Evolutionary conservation across 1,139 yeast genomes (phyloP).

Genomic region (Yamadazyma mexicana): DNA sequence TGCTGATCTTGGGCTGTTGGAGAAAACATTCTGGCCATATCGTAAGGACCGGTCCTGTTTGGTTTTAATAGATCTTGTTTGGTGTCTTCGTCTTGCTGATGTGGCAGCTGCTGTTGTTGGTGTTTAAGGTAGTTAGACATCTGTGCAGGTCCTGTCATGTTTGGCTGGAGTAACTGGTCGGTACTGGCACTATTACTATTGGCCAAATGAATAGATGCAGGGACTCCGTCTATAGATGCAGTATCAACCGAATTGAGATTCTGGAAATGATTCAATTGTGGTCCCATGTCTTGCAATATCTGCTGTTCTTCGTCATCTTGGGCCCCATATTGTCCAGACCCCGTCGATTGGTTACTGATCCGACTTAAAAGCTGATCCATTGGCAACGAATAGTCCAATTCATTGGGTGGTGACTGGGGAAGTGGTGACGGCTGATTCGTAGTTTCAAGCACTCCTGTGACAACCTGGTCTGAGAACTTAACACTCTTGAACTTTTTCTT

Average conservation of each 20-base stretch:
- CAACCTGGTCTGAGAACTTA: conserved; percentile 67
- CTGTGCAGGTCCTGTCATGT: conserved; percentile 60
- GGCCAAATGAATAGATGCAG: conserved; percentile 46
- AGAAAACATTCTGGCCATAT: conserved; percentile 18
- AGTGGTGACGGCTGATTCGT: conserved; percentile 15
- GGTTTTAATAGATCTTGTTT: conserved; percentile 25
- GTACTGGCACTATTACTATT: conserved; percentile 51
- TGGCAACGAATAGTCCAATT: conserved; percentile 61
- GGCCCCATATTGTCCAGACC: conserved; percentile 17
- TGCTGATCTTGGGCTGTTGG: conserved; percentile 7
- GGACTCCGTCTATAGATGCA: conserved; percentile 59
- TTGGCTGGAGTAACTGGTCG: conserved; percentile 43
- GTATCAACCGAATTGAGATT: conserved; percentile 64
- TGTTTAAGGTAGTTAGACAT: conserved; percentile 27
- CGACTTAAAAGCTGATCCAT: conserved; percentile 67
- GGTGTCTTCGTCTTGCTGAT: neutral
- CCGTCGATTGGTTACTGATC: conserved; percentile 24
- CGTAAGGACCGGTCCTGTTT: conserved; percentile 29
- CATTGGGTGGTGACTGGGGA: conserved; percentile 25
- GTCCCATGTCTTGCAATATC: conserved; percentile 65
- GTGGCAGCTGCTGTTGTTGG: conserved; percentile 8
- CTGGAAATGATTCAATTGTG: conserved; percentile 64
- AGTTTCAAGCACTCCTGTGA: conserved; percentile 40
- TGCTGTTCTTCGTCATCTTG: conserved; percentile 57
- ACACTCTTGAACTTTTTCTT: conserved; percentile 56